Conservation (phyloP, 2,329 filamentous ascomycete species). For the Paracoccidioides brasiliensis region DNA sequence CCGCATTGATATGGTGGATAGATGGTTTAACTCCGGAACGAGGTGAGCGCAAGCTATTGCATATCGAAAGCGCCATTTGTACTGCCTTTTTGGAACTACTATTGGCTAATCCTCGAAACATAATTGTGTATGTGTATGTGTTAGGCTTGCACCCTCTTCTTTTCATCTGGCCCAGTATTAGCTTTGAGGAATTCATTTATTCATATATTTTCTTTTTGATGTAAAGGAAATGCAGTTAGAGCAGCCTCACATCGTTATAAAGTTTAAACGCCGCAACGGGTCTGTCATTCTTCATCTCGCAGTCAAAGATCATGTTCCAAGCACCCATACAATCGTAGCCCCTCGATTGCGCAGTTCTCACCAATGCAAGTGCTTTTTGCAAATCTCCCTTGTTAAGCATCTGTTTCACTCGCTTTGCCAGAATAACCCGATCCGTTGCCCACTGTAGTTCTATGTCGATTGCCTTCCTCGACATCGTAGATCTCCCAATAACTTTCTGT, state of each 20-base stretch:
- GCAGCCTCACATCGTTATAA: conserved; percentile 63
- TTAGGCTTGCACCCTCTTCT: conserved; percentile 75
- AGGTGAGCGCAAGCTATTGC: conserved; percentile 56
- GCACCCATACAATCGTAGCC: conserved; percentile 54
- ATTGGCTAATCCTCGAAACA: conserved; percentile 61
- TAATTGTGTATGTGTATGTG: conserved; percentile 67
- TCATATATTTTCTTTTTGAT: too few relatives aligned
- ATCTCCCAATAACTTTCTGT: not conserved
- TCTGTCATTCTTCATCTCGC: conserved; percentile 49
- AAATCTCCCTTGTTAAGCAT: conserved; percentile 47
- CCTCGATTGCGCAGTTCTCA: conserved; percentile 53
- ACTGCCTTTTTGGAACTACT: conserved; percentile 43
- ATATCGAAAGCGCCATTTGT: conserved; percentile 58
- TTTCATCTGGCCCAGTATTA: conserved; percentile 58
- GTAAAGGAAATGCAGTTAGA: not conserved
- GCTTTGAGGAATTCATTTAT: not conserved
- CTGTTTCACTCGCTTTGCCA: conserved; percentile 54
- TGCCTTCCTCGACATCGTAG: conserved; percentile 13
- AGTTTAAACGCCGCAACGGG: conserved; percentile 58
- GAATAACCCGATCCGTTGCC: conserved; percentile 56
- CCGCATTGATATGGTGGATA: conserved; percentile 75
- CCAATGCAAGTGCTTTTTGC: conserved; percentile 55
- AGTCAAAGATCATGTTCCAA: conserved; percentile 78
- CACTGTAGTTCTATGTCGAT: conserved; percentile 47
- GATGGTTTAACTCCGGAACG: conserved; percentile 55